phyloP scores from a whole-genome alignment of 228 moss, liverwort and hornwort genomes.

The Sphagnum magellanicum region DNA sequence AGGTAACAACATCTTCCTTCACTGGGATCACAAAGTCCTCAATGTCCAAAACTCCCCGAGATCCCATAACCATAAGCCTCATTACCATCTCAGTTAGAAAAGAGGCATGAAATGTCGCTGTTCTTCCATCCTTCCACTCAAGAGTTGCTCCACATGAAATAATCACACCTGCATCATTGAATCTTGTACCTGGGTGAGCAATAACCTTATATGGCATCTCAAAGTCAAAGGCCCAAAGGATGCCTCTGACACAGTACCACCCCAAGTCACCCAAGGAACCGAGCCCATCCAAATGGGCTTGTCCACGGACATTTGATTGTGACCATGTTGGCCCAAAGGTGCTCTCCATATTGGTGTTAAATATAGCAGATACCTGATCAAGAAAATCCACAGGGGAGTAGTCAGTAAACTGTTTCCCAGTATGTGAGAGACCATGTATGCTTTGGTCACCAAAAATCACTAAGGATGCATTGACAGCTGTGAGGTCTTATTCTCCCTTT shows the following conservation, averaged over 20 bases:
- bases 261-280: conserved; percentile 47
- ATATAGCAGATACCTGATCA: conserved; percentile 3
- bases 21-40: conserved; percentile 43
- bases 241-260: conserved; percentile 41
- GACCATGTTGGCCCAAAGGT: conserved; percentile 21
- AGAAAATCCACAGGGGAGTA: background rate
- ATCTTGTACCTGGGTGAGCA: conserved; percentile 34
- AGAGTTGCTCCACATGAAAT: conserved; percentile 40
- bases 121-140: conserved; percentile 25
- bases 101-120: conserved; percentile 33
- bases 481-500: too few relatives aligned
- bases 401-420: background rate
- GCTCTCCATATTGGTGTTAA: conserved; percentile 12
- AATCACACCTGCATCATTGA: conserved; percentile 32
- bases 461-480: background rate
- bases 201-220: conserved; percentile 29
- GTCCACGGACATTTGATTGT: conserved; percentile 21
- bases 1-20: conserved; percentile 20
- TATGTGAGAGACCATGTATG: too few relatives aligned
- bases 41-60: conserved; percentile 31
- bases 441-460: background rate
- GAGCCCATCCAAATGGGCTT: conserved; percentile 45
- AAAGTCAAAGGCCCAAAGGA: conserved; percentile 43
- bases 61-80: conserved; percentile 23
- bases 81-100: conserved; percentile 40